Evolutionary conservation across 2,329 filamentous ascomycete species (phyloP), one percentile per base, ranked within the genome.

Genomic region (Trichoderma breve): DNA sequence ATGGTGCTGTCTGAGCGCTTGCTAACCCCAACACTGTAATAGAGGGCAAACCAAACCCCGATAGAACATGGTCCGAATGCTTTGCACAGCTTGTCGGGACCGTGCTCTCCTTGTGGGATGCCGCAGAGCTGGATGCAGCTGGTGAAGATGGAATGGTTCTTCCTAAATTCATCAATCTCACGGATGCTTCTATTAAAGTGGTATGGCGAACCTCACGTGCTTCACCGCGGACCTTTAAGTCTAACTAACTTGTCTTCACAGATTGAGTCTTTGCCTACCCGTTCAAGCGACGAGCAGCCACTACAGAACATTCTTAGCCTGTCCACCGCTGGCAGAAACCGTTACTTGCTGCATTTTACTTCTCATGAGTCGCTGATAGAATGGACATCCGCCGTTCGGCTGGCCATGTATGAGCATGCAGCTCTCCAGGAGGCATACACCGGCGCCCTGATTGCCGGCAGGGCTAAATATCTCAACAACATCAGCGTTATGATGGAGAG

Each of bases 111-210:
- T 84, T 98, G 64, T 99, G 96, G 96, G 95, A 99, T 82, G 95
- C 95, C 28, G 91, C 93, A 74, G 94, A 96, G 80, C 87, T 98
- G 72, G 96, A 99, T 83, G 90, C 90, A 51, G 95, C 93, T 14
- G 94, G 93, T 43, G 91, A 94, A 76, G 90, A 96, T 77, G 92
- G 91, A 75, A 93, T 97, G 79, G 93, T 97, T 62, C 85, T 95
- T 55, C 94, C 94, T 36, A 96, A 93, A 65, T 99, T 98, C 80
- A 95, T 99, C 81, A 99, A 99, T 79, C 84, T 99, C 73, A 97
- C 96, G 7, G 96, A 99, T 86, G 96, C 96, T 24, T 97, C 96
- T 0, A 94, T 99, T 77, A 97, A 97, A 82, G 98, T 98, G 94
- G 96, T 98, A 87, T 76, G 82, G 21, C 32, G 60, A 26, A 26